Base-by-base conservation (phyloP, 2,329 filamentous ascomycete species). In the Myotisia sp. region DNA sequence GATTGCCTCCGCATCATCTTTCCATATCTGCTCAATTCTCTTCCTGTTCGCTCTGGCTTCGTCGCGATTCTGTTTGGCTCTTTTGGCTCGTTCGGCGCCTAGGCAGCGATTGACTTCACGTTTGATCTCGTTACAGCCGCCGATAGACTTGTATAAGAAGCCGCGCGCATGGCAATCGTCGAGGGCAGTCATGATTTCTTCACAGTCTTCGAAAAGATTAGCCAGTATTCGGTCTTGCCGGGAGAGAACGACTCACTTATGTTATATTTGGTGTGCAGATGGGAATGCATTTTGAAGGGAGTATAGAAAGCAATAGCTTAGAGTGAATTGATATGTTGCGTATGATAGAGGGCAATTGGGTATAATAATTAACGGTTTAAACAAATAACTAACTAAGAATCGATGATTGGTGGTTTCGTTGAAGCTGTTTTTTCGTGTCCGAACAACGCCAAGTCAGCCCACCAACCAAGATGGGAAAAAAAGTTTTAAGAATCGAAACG, bases 161-260 rank as follows among this genome's bases (percentile, higher is more conserved):
- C 90, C 90, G 39, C 71, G 72, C 20, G 82, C 80, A 54, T 98
- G 90, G 64, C 90, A 98, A 65, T 94, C 84, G 52, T 95, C 90
- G 46, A 98, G 82, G 30, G 82, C 80, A 33, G 68, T 77, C 75
- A 95, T 93, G 56, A 98, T 74, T 47, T 92, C 85, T 59, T 87
- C 83, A 70, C 90, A 98, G 51, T 79, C 90, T 98, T 50, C 38
- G 28, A 34, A 32, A 33, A 30, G 33, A 17, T 34, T 17, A 34
- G 32, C 23, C n/a, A 12, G 20, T 27, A 7, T 7, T 16, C 3
- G 29, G 22, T 23, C n/a, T 13, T 10, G 24, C 31, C 32, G 16
- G 36, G 32, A 34, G 23, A 51, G 6, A n/a, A 8, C 12, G 28
- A 56, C 62, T 27, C 70, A 93, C 87, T 86, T 47, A 73, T 68